These are phyloP conservation scores for Saccharomyces eubayanus DNA, from an alignment of 805 yeast species.

Conservation along the genomic window DNA sequence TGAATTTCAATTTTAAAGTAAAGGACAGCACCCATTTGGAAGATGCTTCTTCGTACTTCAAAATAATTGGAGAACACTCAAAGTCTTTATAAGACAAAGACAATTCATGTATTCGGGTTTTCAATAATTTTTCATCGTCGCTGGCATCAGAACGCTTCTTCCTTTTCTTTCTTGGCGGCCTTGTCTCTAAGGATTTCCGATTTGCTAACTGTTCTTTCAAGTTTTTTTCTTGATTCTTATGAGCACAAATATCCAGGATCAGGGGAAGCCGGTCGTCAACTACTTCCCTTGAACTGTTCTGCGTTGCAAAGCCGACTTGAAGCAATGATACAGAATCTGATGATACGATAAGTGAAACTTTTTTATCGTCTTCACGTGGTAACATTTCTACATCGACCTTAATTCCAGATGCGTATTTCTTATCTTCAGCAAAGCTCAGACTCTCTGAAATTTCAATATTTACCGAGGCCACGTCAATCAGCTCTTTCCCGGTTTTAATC, in stretches of 20 bases:
- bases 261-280: neutral
- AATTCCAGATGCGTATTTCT: neutral
- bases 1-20: conserved; percentile 4
- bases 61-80: conserved; percentile 2
- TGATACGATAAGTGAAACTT: neutral
- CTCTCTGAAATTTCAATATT: neutral
- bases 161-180: neutral
- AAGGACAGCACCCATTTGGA: conserved; percentile 7
- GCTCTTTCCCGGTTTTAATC: neutral
- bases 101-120: neutral
- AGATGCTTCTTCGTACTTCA: neutral
- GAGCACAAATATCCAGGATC: neutral
- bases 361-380: neutral
- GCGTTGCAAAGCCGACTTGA: neutral
- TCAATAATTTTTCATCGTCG: neutral
- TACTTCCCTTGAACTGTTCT: neutral
- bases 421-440: neutral
- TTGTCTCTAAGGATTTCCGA: neutral
- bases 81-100: conserved; percentile 6
- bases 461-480: neutral
- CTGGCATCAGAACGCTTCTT: neutral
- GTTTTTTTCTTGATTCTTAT: neutral
- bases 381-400: neutral
- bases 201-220: neutral
- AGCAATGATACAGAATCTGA: neutral